Base-by-base conservation (phyloP, 2,329 filamentous ascomycete genomes). In the Triangularia setosa region DNA sequence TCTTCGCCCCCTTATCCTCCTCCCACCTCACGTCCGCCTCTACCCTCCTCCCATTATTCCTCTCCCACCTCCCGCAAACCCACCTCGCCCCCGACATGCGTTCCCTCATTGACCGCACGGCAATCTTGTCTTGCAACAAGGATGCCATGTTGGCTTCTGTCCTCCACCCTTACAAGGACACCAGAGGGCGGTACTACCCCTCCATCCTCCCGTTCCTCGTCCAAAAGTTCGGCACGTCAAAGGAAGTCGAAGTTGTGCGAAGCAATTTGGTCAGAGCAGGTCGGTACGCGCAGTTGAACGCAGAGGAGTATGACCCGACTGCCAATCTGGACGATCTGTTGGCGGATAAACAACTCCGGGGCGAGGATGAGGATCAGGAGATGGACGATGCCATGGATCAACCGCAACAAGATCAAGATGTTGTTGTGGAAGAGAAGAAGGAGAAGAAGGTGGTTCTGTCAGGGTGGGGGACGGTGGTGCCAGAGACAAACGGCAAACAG, bases 161-260 rank as follows among this genome's bases (percentile, higher is more conserved):
- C 12, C 79, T 97, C 65, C 92, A 95, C 75, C 91, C 92, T 0
- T 86, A 88, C 75, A 79, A 87, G 67, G 80, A 87, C 72, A 80
- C 85, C 72, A 83, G 87, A 73, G 84, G 88, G 52, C 81, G 86
- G 68, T 84, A 86, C 60, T 85, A 87, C 65, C 83, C 90, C 27
- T 95, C 89, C 74, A 89, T 97, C 57, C 77, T 97, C 57, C 93
- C 94, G 0, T 90, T 96, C 71, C 79, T 97, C 25, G 85, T 87
- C 7, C 84, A 87, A 62, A 83, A 85, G 59, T 91, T 87, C 71
- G 81, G 87, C 0, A 75, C 82, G 11, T 84, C 89, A 58, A 80
- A 85, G 63, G 84, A 55, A 27, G 40, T 48, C n/a, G 93, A 97
- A 76, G 83, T 90, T 9, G 75, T 97, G 63, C 80, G 84, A 55